Conservation (phyloP, 495 filamentous ascomycete genomes). For the Chaetomidium leptoderma region DNA sequence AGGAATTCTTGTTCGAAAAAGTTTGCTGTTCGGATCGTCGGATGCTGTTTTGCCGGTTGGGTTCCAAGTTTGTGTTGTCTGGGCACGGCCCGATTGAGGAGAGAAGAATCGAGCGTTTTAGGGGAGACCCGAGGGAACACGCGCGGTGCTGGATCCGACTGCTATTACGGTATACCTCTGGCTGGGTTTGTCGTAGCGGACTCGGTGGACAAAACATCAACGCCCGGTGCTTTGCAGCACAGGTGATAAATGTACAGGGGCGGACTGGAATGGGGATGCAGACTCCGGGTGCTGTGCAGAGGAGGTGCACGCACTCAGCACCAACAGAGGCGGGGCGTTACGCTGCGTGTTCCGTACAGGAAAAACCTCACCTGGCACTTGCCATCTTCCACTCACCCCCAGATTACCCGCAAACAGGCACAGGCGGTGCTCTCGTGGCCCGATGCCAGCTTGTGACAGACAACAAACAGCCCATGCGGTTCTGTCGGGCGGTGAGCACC, state of each 20-base stretch:
- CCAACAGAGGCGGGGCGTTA: slow-evolving; percentile 7
- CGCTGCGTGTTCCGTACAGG: slow-evolving; percentile 22
- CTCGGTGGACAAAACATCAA: neutral
- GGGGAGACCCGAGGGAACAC: neutral
- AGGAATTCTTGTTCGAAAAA: neutral
- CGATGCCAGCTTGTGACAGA: slow-evolving; percentile 13
- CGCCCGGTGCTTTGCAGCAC: too few species aligned
- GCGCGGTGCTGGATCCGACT: slow-evolving; percentile 1
- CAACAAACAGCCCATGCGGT: slow-evolving; percentile 9
- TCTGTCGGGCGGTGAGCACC: slow-evolving; percentile 18
- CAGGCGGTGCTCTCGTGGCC: slow-evolving; percentile 9
- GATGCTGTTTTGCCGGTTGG: neutral
- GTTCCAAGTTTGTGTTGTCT: slow-evolving; percentile 1
- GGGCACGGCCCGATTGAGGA: slow-evolving; percentile 1
- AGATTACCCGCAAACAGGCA: neutral
- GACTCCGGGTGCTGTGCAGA: neutral
- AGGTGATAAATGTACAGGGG: slow-evolving; percentile 8
- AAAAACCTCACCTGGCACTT: slow-evolving; percentile 22
- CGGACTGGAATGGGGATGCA: neutral
- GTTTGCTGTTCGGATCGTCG: neutral
- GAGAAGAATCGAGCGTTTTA: neutral
- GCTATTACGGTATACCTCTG: neutral
- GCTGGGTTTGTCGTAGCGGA: too few species aligned
- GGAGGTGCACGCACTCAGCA: too few species aligned
- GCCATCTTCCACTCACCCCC: too few species aligned